Evolutionary conservation across 345 rosid genomes (phyloP).

Genomic region (Turritis glabra): DNA sequence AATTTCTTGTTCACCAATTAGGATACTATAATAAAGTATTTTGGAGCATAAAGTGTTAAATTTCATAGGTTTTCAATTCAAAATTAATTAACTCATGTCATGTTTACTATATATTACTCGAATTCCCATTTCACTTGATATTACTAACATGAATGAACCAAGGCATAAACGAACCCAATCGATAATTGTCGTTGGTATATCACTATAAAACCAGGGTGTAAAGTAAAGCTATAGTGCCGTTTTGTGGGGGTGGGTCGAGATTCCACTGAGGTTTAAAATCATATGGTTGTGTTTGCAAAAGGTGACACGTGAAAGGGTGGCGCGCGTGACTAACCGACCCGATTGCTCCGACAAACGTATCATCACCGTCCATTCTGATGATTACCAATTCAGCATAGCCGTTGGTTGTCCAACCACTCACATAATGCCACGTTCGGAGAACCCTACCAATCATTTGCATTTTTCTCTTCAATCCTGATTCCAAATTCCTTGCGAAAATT

Average conservation of each 20-base stretch:
- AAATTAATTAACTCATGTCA: too few species aligned
- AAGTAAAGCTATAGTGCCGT: not conserved
- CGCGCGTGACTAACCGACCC: constrained; percentile 17
- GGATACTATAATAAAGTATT: too few species aligned
- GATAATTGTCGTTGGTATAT: not conserved
- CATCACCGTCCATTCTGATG: constrained; percentile 27
- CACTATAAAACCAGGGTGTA: constrained; percentile 23
- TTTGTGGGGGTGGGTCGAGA: constrained; percentile 21
- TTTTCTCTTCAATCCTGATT: not conserved
- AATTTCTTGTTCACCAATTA: not conserved
- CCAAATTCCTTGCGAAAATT: constrained; percentile 14
- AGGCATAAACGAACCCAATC: not conserved
- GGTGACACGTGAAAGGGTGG: constrained; percentile 26
- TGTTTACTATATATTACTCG: too few species aligned
- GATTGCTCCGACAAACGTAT: constrained; percentile 24
- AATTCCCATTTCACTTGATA: too few species aligned
- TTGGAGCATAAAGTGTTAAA: too few species aligned
- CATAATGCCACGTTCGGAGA: not conserved
- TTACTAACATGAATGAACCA: not conserved
- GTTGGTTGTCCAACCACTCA: constrained; percentile 22
- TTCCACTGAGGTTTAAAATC: constrained; percentile 13
- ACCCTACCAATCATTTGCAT: constrained; percentile 11
- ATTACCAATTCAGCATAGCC: constrained; percentile 13
- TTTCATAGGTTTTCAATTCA: too few species aligned
- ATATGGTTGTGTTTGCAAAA: not conserved